A percentile compares a stretch with the other conserved stretches of the same genome.
Evolutionary conservation across 768 basidiomycete species (phyloP).

Genomic region (Mycena chlorophos): DNA sequence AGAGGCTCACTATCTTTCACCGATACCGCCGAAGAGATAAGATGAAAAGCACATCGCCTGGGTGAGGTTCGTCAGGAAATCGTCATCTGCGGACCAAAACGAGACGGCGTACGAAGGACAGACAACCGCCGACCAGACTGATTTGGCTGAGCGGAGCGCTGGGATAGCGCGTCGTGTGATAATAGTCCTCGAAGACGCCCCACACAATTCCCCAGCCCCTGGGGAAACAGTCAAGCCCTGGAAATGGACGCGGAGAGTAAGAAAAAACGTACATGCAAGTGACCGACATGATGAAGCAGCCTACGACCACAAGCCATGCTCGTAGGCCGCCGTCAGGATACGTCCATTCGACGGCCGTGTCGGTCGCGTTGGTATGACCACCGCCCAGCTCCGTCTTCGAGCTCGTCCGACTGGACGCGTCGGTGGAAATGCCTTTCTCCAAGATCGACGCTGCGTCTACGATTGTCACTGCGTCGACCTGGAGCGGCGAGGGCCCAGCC

Average conservation of each 20-base stretch:
- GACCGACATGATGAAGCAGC: constrained; percentile 30
- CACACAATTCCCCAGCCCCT: constrained; percentile 28
- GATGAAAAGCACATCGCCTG: constrained; percentile 29
- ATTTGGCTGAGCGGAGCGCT: constrained; percentile 19
- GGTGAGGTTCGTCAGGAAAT: no score
- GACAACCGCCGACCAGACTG: constrained; percentile 28
- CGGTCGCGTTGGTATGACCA: not conserved
- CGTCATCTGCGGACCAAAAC: not conserved
- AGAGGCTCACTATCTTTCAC: constrained; percentile 31
- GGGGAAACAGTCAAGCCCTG: not conserved
- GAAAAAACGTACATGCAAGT: constrained; percentile 28
- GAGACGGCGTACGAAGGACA: constrained; percentile 21
- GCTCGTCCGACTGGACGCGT: not conserved
- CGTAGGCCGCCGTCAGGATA: constrained; percentile 32
- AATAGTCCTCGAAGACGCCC: constrained; percentile 35
- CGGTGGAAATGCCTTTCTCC: not conserved
- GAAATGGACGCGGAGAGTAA: not conserved
- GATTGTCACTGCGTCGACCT: not conserved
- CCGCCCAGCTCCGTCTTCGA: constrained; percentile 1
- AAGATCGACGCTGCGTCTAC: not conserved
- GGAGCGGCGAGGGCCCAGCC: constrained; percentile 3
- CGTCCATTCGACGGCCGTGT: constrained; percentile 16
- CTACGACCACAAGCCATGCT: constrained; percentile 34
- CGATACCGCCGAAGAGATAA: constrained; percentile 33
- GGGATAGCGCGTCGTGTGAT: constrained; percentile 26